Base-by-base conservation (phyloP, 768 basidiomycete genomes). In the Hericium alpestre region DNA sequence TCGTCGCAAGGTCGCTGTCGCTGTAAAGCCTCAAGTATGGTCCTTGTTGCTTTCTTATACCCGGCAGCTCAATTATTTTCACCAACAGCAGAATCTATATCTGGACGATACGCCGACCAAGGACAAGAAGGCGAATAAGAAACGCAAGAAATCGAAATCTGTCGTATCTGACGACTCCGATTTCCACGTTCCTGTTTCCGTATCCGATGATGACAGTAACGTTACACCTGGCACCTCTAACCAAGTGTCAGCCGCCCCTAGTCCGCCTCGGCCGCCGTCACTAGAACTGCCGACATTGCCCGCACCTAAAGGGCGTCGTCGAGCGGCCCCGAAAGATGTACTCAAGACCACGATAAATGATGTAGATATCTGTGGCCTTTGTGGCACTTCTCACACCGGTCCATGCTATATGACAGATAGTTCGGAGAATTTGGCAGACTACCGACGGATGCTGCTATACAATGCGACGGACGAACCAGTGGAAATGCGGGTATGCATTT, bases 401-500 rank as follows among this genome's bases (percentile, higher is more conserved):
- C 61, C 63, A 10, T 91, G 89, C 64, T 65, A 65, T 22, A 87
- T 91, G 88, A 80, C 79, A 7, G 76, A 83, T 22, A 74, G 71
- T 52, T 80, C 86, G 16, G 76, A 80, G 56, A 81, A 88, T 65
- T 73, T 91, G 20, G 78, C 80, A 12, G 81, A 87, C 62, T 90
- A 82, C 64, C 79, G 88, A 47, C 74, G 77, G 49, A 82, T 88
- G 71, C 69, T 90, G 39, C 68, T 90, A 59, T 68, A 78, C 27
- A 75, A 86, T 59, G 73, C 77, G n/a, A 76, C 79, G 15, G 82
- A 83, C 61, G 89, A 91, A 61, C 73, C 86, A 47, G 75, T 79
- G 64, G 81, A 85, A 65, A 74, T 77, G 39, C 73, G 87, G 63
- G 88, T 87, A 69, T 62, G 73, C 23, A 2, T 56, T 18, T 16